Evolutionary conservation across 257 asterid species (phyloP).

Genomic region (Pogostemon cablin): DNA sequence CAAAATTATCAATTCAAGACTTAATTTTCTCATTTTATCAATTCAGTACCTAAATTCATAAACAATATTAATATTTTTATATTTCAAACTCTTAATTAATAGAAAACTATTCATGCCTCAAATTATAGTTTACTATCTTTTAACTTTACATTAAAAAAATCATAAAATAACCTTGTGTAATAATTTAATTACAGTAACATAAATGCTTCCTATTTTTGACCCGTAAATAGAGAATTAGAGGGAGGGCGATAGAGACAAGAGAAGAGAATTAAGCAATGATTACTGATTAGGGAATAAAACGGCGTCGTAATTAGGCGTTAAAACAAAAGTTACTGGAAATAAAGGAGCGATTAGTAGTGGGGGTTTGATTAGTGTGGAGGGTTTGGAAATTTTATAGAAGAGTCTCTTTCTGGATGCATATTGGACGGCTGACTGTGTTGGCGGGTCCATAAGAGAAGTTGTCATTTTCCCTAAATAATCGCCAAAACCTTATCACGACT

Average conservation of each 20-base stretch:
- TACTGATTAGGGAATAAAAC: neutral
- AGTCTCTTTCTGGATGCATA: conserved; percentile 39
- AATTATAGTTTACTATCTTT: too few relatives aligned
- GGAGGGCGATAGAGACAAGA: too few relatives aligned
- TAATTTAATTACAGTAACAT: too few relatives aligned
- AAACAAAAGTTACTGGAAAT: conserved; percentile 1
- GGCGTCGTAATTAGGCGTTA: neutral
- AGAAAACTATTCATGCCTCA: too few relatives aligned
- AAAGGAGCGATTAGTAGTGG: neutral
- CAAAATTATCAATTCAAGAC: too few relatives aligned
- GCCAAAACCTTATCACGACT: conserved; percentile 37
- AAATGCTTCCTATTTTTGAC: neutral
- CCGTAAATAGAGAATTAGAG: neutral
- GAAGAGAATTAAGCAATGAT: too few relatives aligned
- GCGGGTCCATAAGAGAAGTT: conserved; percentile 38
- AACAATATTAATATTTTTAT: too few relatives aligned
- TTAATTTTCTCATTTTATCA: too few relatives aligned
- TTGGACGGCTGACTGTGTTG: conserved; percentile 49
- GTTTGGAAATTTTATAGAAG: conserved; percentile 5
- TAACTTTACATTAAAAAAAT: too few relatives aligned
- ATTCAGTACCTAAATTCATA: too few relatives aligned
- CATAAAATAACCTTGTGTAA: too few relatives aligned
- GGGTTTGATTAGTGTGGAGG: conserved; percentile 1
- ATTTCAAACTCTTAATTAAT: too few relatives aligned
- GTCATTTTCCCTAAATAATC: conserved; percentile 44